Conservation (phyloP, 1,139 yeast species). For the Yamadazyma taylorii region DNA sequence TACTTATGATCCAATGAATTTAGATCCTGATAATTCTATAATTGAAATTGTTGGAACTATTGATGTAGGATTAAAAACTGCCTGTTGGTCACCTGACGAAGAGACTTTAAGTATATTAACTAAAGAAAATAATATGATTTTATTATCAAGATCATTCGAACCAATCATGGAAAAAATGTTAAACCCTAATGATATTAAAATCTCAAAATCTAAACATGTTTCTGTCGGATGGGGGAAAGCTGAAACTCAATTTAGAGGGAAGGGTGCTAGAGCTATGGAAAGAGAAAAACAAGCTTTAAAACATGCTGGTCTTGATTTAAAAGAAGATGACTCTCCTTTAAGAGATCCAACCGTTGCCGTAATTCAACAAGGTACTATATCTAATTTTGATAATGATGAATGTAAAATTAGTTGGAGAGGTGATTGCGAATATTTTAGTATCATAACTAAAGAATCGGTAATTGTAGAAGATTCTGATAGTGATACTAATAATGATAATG, state of each 20-base stretch:
- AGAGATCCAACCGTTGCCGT: slow-evolving; percentile 92
- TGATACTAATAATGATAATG: no score
- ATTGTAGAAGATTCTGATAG: slow-evolving; percentile 39
- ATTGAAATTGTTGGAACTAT: slow-evolving; percentile 84
- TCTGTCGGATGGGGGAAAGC: slow-evolving; percentile 98
- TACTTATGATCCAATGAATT: slow-evolving; percentile 51
- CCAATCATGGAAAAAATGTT: slow-evolving; percentile 68
- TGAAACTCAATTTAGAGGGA: slow-evolving; percentile 96
- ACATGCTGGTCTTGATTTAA: slow-evolving; percentile 65
- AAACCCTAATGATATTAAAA: slow-evolving; percentile 59
- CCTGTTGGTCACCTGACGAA: slow-evolving; percentile 90
- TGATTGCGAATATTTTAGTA: slow-evolving; percentile 81
- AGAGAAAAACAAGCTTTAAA: slow-evolving; percentile 59
- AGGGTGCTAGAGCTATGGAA: slow-evolving; percentile 82
- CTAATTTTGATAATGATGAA: slow-evolving; percentile 49
- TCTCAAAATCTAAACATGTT: slow-evolving; percentile 74
- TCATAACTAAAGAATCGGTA: slow-evolving; percentile 61
- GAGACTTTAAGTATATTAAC: slow-evolving; percentile 78
- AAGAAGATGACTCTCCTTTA: slow-evolving; percentile 54
- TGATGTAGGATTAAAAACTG: slow-evolving; percentile 72
- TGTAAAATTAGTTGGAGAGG: slow-evolving; percentile 86
- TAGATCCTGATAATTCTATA: slow-evolving; percentile 53
- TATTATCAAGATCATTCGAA: slow-evolving; percentile 78
- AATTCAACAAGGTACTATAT: slow-evolving; percentile 66
- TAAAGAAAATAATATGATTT: slow-evolving; percentile 55